Evolutionary conservation across 1,139 yeast species (phyloP), one percentile per base, ranked within the genome.

Genomic region (Yamadazyma siamensis): DNA sequence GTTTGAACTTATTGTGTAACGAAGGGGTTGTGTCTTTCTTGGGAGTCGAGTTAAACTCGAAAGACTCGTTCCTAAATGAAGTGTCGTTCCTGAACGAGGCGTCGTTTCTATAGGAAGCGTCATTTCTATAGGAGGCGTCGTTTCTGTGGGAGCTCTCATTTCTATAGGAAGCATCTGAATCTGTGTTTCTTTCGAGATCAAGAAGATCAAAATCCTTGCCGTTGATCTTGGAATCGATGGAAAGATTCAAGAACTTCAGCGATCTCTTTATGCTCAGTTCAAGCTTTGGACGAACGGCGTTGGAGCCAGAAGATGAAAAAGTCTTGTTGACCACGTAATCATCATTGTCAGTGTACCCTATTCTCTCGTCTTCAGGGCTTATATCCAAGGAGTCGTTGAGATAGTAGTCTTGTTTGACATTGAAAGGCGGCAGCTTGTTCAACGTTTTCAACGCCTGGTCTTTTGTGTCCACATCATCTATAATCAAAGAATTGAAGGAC

Each of bases 341-440:
- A 19, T 37, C 34, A 47, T 35, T 26, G 47, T 56, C 40, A 44
- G 54, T 35, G 43, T 48, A 23, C 10, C 21, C 10, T 24, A 21
- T 8, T 13, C 17, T 13, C 17, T 23, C 6, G 11, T 44, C 47
- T 5, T 26, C 35, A 19, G 26, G 32, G 25, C 41, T 52, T 5
- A 34, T 54, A 29, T 59, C 61, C 3, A 56, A 50, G 21, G 46
- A 48, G 27, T 56, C 63, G 26, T 46, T 46, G 14, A 15, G 21
- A 30, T 49, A 47, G n/a, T 40, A 41, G 35, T 57, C 62, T 25
- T 55, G 56, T 32, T 64, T 63, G 30, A 63, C 53, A 36, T 63
- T 65, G 44, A 66, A 66, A 1, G 71, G 71, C n/a, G 72, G 73
- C 8, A 69, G 61, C 38, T 64, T 64, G 40, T 61, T 63, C 27